Evolutionary conservation across 2,329 filamentous ascomycete species (phyloP), one percentile per base, ranked within the genome.

Genomic region (Pseudonectria foliicola): DNA sequence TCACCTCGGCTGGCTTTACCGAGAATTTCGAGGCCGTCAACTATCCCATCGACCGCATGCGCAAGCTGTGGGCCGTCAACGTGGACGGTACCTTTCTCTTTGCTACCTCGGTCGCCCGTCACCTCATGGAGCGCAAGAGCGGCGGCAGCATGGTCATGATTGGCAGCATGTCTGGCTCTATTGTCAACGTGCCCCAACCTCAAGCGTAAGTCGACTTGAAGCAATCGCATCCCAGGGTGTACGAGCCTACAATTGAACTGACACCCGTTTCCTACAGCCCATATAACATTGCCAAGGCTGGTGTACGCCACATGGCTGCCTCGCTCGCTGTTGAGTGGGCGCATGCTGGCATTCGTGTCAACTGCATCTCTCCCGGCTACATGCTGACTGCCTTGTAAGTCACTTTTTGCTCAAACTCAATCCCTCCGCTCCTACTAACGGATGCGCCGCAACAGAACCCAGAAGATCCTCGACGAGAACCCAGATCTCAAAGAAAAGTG

Each of bases 271-370:
- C 7, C 11, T 11, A 18, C 41, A 74, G 71, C 29, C 88, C 89
- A 0, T 95, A 95, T 67, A 95, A 95, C 57, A 85, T 84, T 5
- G 80, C 88, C 43, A 96, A 96, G 66, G 90, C 92, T 25, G 92
- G 86, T 10, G 84, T 96, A 29, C 75, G 89, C 43, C 90, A 96
- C 63, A 65, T 96, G 41, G 88, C 87, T 10, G 76, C 85, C 25
- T 92, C 84, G 45, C 71, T 95, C 51, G 89, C 89, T 25, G 89
- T 95, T 33, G 92, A 96, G 63, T 96, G 92, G 90, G 88, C 90
- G 0, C 73, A 80, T 48, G 78, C 82, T 25, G 82, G 82, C 48
- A 95, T 96, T 55, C 78, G 90, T 25, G 90, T 96, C 48, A 96
- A 96, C 68, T 92, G 85, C 63, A 92, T 96, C 59, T 88, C 82